Evolutionary conservation across 2,329 filamentous ascomycete species (phyloP), one percentile per base, ranked within the genome.

Genomic region (Xylariaceae sp.): DNA sequence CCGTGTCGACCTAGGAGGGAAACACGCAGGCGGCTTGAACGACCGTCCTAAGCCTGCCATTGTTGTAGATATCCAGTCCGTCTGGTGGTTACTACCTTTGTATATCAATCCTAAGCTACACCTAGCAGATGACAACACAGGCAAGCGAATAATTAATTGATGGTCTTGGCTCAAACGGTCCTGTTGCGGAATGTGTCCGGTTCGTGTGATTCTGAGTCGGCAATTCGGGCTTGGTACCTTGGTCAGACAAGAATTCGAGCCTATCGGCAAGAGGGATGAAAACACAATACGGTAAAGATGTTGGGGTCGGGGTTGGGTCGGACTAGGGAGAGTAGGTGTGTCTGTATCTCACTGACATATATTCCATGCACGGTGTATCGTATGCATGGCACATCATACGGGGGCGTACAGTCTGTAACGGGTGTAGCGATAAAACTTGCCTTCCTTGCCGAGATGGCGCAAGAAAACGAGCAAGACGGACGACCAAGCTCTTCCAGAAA

Each of bases 41-140:
- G 78, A 78, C 60, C 76, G 74, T 45, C 74, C 71, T 56, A 79
- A 69, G 65, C 70, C 74, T 55, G 77, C 72, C 78, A 81, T 80
- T 51, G 30, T 59, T 61, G 19, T 19, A 19, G 19, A 19, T 19
- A 19, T 19, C 19, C 54, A 56, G 40, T 44, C 30, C 45, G 51
- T 45, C 32, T 26, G 40, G 42, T 30, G 31, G 30, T 8, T 9
- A 50, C 6, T 19, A 6, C 26, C 19, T 42, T 8, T 35, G 47
- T 45, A 30, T 48, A 56, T 45, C 41, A 56, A 47, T 41, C 29
- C 54, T 37, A 30, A 29, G 40, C 26, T 32, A 30, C 37, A 39
- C 5, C 8, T 9, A 11, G 35, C 12, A 37, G 50, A 30, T 44
- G 3, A 31, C 9, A 50, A 34, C 29, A 30, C 27, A 29, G 42